A percentile compares a stretch with the other conserved stretches of the same genome.
Evolutionary conservation across 228 moss, liverwort and hornwort genomes (phyloP).

Genomic region (Sphagnum magellanicum): DNA sequence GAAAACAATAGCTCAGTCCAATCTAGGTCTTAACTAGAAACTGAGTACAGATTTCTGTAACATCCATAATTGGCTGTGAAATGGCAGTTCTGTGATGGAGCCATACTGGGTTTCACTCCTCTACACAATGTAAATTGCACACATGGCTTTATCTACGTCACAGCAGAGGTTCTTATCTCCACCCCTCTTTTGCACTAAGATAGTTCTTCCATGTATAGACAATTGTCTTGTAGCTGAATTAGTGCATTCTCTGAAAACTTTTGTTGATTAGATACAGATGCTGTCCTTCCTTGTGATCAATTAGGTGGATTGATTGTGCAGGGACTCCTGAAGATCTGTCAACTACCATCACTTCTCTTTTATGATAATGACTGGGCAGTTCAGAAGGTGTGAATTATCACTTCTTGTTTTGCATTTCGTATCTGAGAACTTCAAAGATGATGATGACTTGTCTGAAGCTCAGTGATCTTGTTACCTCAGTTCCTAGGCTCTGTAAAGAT

Average conservation of each 20-base stretch:
- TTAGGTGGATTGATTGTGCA: conserved; percentile 12
- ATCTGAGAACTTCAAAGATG: no score
- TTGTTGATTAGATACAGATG: no score
- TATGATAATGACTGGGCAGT: conserved; percentile 99
- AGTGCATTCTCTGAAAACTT: no score
- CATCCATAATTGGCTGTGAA: background rate
- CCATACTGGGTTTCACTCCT: conserved; percentile 77
- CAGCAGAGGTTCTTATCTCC: conserved; percentile 42
- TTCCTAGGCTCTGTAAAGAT: no score
- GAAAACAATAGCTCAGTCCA: no score
- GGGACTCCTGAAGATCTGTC: conserved; percentile 88
- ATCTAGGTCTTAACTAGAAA: no score
- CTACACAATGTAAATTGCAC: conserved; percentile 94
- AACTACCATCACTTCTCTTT: conserved; percentile 76
- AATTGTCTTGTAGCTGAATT: background rate
- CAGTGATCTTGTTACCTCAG: no score
- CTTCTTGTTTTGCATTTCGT: background rate
- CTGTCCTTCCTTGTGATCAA: background rate
- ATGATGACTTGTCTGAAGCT: no score
- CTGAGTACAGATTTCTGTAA: no score
- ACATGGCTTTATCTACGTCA: conserved; percentile 89
- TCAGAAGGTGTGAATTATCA: conserved; percentile 47
- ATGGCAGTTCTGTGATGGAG: conserved; percentile 72
- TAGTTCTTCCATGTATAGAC: background rate
- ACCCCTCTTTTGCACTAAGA: background rate